These are phyloP conservation scores for Oehlia diaphana DNA, from an alignment of 192 early-diverging fungal species.

Conservation along the genomic window DNA sequence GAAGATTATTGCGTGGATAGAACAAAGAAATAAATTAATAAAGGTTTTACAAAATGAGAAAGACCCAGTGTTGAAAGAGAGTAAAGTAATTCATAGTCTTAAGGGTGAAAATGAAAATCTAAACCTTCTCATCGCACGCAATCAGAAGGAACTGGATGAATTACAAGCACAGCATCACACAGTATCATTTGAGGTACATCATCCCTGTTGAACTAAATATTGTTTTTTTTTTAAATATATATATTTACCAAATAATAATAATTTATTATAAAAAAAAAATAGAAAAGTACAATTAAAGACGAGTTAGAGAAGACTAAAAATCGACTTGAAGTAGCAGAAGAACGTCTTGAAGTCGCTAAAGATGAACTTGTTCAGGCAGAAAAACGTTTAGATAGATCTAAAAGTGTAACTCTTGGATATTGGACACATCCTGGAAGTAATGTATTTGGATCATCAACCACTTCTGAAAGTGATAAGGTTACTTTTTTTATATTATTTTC, in stretches of 20 bases:
- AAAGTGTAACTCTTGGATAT: neutral
- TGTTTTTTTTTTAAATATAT: neutral
- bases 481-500: neutral
- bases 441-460: neutral
- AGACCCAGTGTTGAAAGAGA: neutral
- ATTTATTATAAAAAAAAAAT: neutral
- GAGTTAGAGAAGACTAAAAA: slow-evolving; percentile 2
- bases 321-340: neutral
- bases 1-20: neutral
- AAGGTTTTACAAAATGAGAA: neutral
- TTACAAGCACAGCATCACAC: neutral
- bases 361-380: neutral
- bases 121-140: neutral
- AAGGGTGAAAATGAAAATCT: neutral
- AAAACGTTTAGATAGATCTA: slow-evolving; percentile 15
- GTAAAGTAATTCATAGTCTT: neutral
- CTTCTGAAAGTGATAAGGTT: neutral
- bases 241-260: no score
- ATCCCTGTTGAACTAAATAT: neutral
- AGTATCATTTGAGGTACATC: neutral
- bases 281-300: neutral
- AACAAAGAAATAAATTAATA: slow-evolving; percentile 1
- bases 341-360: neutral
- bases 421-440: neutral
- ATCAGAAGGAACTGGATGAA: neutral